A percentile compares a stretch with the other conserved stretches of the same genome.
phyloP scores from a whole-genome alignment of 345 rosid genomes.

The Rhizophora mangle region DNA sequence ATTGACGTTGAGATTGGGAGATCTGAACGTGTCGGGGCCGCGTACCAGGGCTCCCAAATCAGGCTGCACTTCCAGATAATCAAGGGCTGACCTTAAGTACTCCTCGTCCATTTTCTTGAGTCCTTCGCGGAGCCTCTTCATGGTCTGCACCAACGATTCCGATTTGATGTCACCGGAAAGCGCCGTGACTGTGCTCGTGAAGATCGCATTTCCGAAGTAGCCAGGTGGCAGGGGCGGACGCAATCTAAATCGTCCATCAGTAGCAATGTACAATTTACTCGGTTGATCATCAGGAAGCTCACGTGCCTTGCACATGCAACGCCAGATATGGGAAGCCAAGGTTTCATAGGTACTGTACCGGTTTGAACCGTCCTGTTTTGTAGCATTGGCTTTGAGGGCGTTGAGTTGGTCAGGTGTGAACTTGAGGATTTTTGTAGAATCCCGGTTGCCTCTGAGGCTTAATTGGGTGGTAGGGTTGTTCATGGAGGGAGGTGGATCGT shows the following conservation, averaged over 20 bases:
- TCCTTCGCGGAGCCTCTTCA: slow-evolving; percentile 25
- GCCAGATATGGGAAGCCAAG: slow-evolving; percentile 33
- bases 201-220: slow-evolving; percentile 44
- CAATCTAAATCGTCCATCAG: slow-evolving; percentile 39
- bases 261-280: slow-evolving; percentile 14
- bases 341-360: slow-evolving; percentile 15
- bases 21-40: background rate
- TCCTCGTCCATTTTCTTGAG: slow-evolving; percentile 26
- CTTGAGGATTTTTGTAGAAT: slow-evolving; percentile 1
- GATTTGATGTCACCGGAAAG: slow-evolving; percentile 21
- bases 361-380: background rate
- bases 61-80: background rate
- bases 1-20: slow-evolving; percentile 14
- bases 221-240: slow-evolving; percentile 36
- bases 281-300: slow-evolving; percentile 17
- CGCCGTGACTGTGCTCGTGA: slow-evolving; percentile 24
- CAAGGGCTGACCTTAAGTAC: slow-evolving; percentile 37
- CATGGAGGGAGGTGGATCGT: slow-evolving; percentile 20
- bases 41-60: background rate
- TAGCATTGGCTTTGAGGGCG: slow-evolving; percentile 17
- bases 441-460: background rate
- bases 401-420: slow-evolving; percentile 16
- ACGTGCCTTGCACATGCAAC: slow-evolving; percentile 24
- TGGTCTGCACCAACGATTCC: slow-evolving; percentile 28
- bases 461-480: background rate